These are phyloP conservation scores for Chaetoscypha palmicola DNA, from an alignment of 2,329 filamentous ascomycete genomes.

Conservation along the genomic window DNA sequence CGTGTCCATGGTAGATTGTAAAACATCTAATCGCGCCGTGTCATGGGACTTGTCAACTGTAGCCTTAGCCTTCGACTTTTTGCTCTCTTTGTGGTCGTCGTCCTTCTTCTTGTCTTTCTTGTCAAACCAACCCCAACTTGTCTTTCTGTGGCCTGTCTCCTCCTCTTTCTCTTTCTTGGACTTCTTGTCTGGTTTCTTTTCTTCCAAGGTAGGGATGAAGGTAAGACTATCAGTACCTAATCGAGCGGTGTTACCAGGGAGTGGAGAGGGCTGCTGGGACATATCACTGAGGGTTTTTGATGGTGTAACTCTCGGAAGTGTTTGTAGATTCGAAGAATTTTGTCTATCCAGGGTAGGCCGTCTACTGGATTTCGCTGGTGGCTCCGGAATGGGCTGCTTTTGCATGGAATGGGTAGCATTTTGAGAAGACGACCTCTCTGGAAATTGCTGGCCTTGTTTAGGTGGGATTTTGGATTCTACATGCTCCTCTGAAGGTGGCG, in stretches of 20 bases:
- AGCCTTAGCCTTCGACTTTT: constrained; percentile 58
- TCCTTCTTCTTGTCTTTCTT: constrained; percentile 61
- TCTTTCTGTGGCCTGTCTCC: constrained; percentile 57
- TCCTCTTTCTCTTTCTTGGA: constrained; percentile 63
- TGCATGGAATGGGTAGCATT: constrained; percentile 20
- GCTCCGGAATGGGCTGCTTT: constrained; percentile 35
- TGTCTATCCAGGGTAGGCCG: constrained; percentile 34
- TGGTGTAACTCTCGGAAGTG: constrained; percentile 18
- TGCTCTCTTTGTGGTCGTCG: constrained; percentile 58
- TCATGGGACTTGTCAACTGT: constrained; percentile 59
- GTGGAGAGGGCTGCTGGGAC: constrained; percentile 55
- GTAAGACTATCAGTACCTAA: constrained; percentile 67
- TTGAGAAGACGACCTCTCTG: constrained; percentile 50
- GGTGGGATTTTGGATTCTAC: constrained; percentile 8
- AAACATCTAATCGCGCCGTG: constrained; percentile 73
- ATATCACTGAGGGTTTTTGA: constrained; percentile 47
- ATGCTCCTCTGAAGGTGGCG: constrained; percentile 14
- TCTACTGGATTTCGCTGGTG: constrained; percentile 41
- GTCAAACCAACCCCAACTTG: constrained; percentile 79
- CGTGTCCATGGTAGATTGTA: constrained; percentile 80
- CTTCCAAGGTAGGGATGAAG: constrained; percentile 73
- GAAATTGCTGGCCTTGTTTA: constrained; percentile 35
- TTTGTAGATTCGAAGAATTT: constrained; percentile 18
- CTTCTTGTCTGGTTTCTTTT: constrained; percentile 68
- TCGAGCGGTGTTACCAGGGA: constrained; percentile 58